Conservation (phyloP, 2,329 filamentous ascomycete species). For the Leptographium galeiforme region DNA sequence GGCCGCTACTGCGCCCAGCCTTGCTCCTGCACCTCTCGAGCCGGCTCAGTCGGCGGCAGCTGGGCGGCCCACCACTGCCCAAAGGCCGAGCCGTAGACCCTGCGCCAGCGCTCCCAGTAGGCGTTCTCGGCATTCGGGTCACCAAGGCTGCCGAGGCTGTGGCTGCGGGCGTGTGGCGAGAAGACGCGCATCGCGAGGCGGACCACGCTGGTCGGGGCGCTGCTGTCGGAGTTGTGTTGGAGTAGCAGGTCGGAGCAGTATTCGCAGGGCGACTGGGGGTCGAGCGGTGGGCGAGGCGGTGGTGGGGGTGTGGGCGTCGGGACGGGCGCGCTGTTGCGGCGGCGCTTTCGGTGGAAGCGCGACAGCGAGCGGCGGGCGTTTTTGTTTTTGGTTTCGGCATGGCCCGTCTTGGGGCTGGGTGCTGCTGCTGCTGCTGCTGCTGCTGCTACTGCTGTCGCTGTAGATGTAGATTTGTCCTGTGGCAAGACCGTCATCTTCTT, state of each 20-base stretch:
- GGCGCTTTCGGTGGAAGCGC: not conserved
- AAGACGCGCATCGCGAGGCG: not conserved
- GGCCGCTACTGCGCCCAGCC: not conserved
- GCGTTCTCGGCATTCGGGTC: not conserved
- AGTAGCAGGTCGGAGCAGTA: not conserved
- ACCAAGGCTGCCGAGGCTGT: not conserved
- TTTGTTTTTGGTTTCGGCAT: not conserved
- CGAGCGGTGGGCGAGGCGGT: not conserved
- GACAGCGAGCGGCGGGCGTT: not conserved
- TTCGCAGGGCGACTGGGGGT: not conserved
- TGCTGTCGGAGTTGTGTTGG: not conserved
- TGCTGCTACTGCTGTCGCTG: not conserved
- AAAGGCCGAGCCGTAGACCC: not conserved
- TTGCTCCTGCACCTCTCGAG: not conserved
- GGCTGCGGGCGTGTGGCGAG: not conserved
- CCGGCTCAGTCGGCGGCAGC: conserved; percentile 5
- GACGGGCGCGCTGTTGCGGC: not conserved
- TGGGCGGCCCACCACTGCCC: conserved; percentile 8
- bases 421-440: not conserved
- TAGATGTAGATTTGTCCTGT: not conserved
- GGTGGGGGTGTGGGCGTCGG: too few species aligned
- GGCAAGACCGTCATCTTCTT: too few species aligned
- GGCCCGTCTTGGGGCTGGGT: not conserved
- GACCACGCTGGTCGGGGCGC: not conserved
- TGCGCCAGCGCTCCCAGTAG: conserved; percentile 6